phyloP scores from a whole-genome alignment of 441 rosid genomes.

The Cnidoscolus chayamansa region DNA sequence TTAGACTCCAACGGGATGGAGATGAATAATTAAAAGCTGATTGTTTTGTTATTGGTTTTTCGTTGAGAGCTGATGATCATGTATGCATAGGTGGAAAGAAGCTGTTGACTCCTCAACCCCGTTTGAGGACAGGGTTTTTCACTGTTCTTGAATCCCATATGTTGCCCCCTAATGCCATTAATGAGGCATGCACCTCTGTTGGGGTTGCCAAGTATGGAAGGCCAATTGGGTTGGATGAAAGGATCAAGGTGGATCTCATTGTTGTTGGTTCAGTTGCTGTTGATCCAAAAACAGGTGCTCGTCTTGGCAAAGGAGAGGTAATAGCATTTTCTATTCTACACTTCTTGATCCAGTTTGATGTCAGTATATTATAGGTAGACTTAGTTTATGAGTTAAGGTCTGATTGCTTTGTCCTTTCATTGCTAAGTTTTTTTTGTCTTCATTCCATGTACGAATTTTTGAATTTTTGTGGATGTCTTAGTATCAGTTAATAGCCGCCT shows the following conservation, averaged over 20 bases:
- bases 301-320: conserved; percentile 96
- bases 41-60: neutral
- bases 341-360: too few relatives aligned
- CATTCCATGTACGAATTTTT: too few relatives aligned
- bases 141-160: conserved; percentile 55
- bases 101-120: conserved; percentile 87
- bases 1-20: too few relatives aligned
- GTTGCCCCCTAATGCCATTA: conserved; percentile 44
- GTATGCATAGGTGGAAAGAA: conserved; percentile 55
- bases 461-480: too few relatives aligned
- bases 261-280: conserved; percentile 94
- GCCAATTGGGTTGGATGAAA: conserved; percentile 73
- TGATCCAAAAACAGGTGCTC: conserved; percentile 72
- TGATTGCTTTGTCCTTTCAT: neutral
- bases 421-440: neutral
- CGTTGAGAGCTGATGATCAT: neutral
- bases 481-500: neutral
- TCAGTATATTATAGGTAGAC: too few relatives aligned
- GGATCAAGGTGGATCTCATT: conserved; percentile 70
- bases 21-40: neutral
- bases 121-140: conserved; percentile 85
- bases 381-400: too few relatives aligned
- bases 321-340: conserved; percentile 8
- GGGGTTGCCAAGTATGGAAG: conserved; percentile 90
- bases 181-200: conserved; percentile 72